Evolutionary conservation across 257 asterid species (phyloP), one percentile per base, ranked within the genome.

Genomic region (Lycium barbarum): DNA sequence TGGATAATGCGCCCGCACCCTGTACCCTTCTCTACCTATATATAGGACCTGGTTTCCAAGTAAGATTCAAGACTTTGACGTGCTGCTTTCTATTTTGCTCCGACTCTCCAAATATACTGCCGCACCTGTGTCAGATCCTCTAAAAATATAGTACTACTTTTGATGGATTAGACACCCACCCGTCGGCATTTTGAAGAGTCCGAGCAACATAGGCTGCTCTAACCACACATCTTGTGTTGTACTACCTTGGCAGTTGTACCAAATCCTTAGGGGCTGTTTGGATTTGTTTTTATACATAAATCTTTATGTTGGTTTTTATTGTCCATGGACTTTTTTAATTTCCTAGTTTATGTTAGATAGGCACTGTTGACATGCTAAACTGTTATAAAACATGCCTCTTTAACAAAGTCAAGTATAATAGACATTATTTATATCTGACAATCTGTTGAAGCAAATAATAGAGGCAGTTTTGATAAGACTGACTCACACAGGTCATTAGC

Each of bases 351-450:
- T 51, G 15, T 51, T 26, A 8, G 26, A 76, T 76, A 26, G 62
- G 45, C 12, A 76, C 82, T 51, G 9, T 14, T 76, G 82, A 26
- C 59, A 76, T 54, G 8, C 6, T 12, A 49, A 76, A 51, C 63
- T 51, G 82, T 51, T 40, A 33, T 33, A 26, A 76, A 51, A 3
- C 65, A 76, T 51, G 82, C 40, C 63, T 51, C 14, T 51, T 49
- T 22, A 51, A 76, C 82, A 26, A 76, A 22, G 63, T 51, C 43
- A 22, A 22, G 59, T 76, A 15, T 1, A 53, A 76, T 22, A 51
- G 1, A 8, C 20, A 26, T 26, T 84, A 80, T 74, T 62, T 61
- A 10, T 76, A 17, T 84, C 36, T 84, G 87, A 59, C 82, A 43
- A 26, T 6, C 55, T 45, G 3, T 35, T 57, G 54, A 47, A 47